Evolutionary conservation across 1,284 basidiomycete species (phyloP), one percentile per base, ranked within the genome.

Genomic region (Phaffia rhodozyma): DNA sequence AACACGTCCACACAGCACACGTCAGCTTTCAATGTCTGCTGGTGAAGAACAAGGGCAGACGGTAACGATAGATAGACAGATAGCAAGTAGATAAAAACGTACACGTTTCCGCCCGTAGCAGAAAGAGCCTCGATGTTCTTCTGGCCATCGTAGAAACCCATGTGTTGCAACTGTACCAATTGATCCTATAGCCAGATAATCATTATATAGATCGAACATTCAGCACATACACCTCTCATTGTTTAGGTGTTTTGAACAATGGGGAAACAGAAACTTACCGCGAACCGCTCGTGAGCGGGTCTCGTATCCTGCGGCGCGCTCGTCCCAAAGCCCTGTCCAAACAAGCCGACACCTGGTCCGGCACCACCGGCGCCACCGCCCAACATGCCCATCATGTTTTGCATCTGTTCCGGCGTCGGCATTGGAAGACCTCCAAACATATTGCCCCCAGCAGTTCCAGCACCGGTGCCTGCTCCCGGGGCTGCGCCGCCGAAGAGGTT

Each of bases 341-440:
- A 69, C 4, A 69, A 70, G 61, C 70, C 68, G 34, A 70, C 67
- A 5, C 69, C 70, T 56, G 70, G 67, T 1, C 67, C 69, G 27
- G 66, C 69, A 48, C 67, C 65, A 9, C 65, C 68, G 29, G 65
- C 68, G 13, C 63, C 70, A 21, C 70, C 70, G 16, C 71, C 71
- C 38, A 73, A 70, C 38, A 66, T 66, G 27, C 67, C 66, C 59
- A 67, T 58, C 65, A 70, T 65, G 49, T 60, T 67, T 66, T 50
- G 66, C 67, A 61, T 66, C 49, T 56, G 65, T 67, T 58, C 67
- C 55, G 20, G 58, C 55, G 34, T 62, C 61, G 27, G 71, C 72
- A 60, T 69, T 69, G 23, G 77, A 79, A 54, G 79, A 79, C 70
- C 89, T 76, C 75, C 70, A 52, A 73, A 72, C 18, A 72, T 71